These are phyloP conservation scores for Tylopilus subfusipes DNA, from an alignment of 768 basidiomycete species.

Conservation along the genomic window DNA sequence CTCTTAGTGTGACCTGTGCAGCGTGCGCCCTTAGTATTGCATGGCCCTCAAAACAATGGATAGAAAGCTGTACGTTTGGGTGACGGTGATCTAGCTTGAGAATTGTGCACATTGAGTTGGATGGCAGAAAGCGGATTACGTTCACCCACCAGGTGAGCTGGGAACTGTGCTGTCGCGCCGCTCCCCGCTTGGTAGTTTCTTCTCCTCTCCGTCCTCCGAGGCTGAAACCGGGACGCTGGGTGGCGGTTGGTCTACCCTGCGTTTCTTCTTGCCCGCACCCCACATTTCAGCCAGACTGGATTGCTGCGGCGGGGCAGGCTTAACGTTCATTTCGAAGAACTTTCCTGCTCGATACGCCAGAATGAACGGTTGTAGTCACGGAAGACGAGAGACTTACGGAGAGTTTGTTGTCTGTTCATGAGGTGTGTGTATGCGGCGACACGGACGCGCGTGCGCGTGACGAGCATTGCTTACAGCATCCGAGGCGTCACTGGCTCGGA, in stretches of 20 bases:
- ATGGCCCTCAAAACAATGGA: not conserved
- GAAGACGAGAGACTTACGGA: slow-evolving; percentile 42
- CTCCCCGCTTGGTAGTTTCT: slow-evolving; percentile 15
- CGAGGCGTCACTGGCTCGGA: not conserved
- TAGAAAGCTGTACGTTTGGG: slow-evolving; percentile 16
- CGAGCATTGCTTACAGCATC: slow-evolving; percentile 18
- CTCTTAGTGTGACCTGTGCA: slow-evolving; percentile 42
- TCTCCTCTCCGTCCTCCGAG: slow-evolving; percentile 27
- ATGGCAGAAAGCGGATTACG: not conserved
- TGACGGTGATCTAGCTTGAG: slow-evolving; percentile 34
- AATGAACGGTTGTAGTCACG: not conserved
- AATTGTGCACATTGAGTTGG: slow-evolving; percentile 18
- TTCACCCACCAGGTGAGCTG: slow-evolving; percentile 11
- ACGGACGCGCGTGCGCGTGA: slow-evolving; percentile 21
- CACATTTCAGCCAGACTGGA: slow-evolving; percentile 77
- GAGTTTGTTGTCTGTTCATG: slow-evolving; percentile 74
- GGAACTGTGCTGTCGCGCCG: not conserved
- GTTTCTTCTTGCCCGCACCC: slow-evolving; percentile 48
- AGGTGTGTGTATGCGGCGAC: slow-evolving; percentile 6
- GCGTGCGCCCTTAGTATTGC: not conserved
- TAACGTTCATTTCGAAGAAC: slow-evolving; percentile 70
- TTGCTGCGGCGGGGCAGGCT: slow-evolving; percentile 69
- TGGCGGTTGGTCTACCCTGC: slow-evolving; percentile 19
- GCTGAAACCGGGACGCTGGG: slow-evolving; percentile 19
- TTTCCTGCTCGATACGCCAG: slow-evolving; percentile 44